A percentile compares a stretch with the other conserved stretches of the same genome.
phyloP scores from a whole-genome alignment of 1,284 basidiomycete genomes.

The Boletus sp. region DNA sequence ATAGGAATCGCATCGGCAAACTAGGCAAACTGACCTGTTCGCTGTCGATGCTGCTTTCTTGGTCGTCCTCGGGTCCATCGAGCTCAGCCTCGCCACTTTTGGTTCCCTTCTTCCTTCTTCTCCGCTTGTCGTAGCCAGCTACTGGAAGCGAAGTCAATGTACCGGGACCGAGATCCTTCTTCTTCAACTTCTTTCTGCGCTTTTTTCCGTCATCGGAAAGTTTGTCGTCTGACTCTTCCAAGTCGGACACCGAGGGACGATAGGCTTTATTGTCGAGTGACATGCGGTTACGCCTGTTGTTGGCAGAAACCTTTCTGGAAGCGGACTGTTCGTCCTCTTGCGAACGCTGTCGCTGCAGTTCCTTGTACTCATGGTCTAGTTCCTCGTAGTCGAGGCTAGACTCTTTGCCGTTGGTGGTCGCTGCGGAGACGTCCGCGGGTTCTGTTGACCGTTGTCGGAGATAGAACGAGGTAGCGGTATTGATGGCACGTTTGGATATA shows the following conservation, averaged over 20 bases:
- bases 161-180: constrained; percentile 50
- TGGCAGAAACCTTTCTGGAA: constrained; percentile 27
- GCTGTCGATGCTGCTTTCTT: constrained; percentile 34
- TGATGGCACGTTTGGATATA: constrained; percentile 46
- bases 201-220: constrained; percentile 51
- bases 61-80: constrained; percentile 30
- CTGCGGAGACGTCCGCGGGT: constrained; percentile 35
- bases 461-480: constrained; percentile 52
- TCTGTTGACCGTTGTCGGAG: constrained; percentile 56
- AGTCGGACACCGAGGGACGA: constrained; percentile 56
- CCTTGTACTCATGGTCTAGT: constrained; percentile 59
- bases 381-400: constrained; percentile 73
- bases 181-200: constrained; percentile 52
- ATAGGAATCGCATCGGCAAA: background rate
- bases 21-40: constrained; percentile 29
- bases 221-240: constrained; percentile 61
- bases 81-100: constrained; percentile 30
- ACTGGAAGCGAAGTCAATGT: constrained; percentile 63
- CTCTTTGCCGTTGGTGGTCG: constrained; percentile 42
- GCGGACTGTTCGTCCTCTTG: constrained; percentile 38
- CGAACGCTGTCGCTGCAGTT: constrained; percentile 26
- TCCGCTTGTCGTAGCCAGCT: constrained; percentile 53
- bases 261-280: constrained; percentile 77
- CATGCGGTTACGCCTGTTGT: constrained; percentile 55
- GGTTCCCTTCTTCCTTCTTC: constrained; percentile 43